Evolutionary conservation across 2,329 filamentous ascomycete genomes (phyloP).

Genomic region (Penicillium concentricum): DNA sequence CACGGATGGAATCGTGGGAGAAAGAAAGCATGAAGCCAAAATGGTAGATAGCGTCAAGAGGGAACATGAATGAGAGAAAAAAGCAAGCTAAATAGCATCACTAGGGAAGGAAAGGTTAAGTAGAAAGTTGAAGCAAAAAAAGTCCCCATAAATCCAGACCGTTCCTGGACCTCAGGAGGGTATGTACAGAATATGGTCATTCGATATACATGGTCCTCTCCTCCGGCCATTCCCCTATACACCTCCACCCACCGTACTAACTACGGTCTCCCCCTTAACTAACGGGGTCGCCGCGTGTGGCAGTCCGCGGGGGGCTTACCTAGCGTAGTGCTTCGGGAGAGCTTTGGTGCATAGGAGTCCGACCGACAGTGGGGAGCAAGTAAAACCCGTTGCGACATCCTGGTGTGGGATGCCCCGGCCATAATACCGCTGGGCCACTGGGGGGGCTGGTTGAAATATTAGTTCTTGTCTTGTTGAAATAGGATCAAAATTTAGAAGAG

Average conservation of each 20-base stretch:
- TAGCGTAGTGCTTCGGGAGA: not conserved
- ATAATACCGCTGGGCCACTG: not conserved
- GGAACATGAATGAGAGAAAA: too few species aligned
- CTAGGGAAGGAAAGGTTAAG: too few species aligned
- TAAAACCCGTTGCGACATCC: not conserved
- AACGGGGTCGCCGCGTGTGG: not conserved
- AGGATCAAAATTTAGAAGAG: too few species aligned
- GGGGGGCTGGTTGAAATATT: not conserved
- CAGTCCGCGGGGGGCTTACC: not conserved
- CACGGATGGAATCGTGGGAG: not conserved
- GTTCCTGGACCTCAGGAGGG: not conserved
- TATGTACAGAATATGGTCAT: not conserved
- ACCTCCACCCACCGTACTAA: not conserved
- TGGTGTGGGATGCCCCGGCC: not conserved
- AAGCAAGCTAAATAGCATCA: too few species aligned
- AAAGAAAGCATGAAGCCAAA: not conserved
- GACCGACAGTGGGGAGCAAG: not conserved
- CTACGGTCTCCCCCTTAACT: not conserved
- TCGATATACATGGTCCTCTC: not conserved
- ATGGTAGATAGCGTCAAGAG: not conserved
- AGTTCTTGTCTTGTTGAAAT: not conserved
- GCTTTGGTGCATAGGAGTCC: not conserved
- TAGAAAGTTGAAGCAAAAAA: not conserved
- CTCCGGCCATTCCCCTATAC: not conserved
- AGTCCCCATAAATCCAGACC: not conserved